Base-by-base conservation (phyloP, 768 basidiomycete genomes). In the Lyophyllum shimeji region DNA sequence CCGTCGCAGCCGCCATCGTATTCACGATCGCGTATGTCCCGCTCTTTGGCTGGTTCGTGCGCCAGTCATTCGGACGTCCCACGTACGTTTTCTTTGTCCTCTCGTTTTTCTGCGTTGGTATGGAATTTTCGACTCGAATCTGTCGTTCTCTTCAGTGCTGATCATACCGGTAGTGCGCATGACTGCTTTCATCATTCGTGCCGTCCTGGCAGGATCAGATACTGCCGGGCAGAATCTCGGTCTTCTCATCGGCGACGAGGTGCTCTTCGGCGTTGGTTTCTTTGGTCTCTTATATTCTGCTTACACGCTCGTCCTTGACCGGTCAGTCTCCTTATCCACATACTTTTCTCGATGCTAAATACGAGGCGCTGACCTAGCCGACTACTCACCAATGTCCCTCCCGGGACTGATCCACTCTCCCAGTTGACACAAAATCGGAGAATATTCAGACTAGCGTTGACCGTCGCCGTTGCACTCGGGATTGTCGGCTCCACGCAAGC, bases 271-370 rank as follows among this genome's bases (percentile, higher is more conserved):
- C 0, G 70, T 76, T 23, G 78, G 78, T 3, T 80, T 76, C 60
- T 73, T 76, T 39, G 74, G 72, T n/a, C 61, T 81, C 7, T 59
- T 80, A 13, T 76, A 73, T 47, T 73, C 76, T 1, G 68, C 74
- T 0, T 79, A 76, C 50, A 74, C 68, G 0, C 68, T 79, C 2
- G 73, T 77, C 7, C 57, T 76, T 15, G 76, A 79, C 52, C 65
- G 76, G 79, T 79, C 53, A 34, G 66, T 53, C 7, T 44, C 23
- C 4, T n/a, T 20, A 17, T 29, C 13, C 21, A 33, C 15, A 29
- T 40, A n/a, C 8, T 42, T 25, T 7, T 33, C 13, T 23, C 29
- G 18, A 27, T 21, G 25, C 9, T 39, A 29, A 15, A 23, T 45
- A 20, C 37, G 43, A 25, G 15, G 37, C 8, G 13, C 27, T 23